Conservation (phyloP, 2,329 filamentous ascomycete species). For the Trichoderma sp. region DNA sequence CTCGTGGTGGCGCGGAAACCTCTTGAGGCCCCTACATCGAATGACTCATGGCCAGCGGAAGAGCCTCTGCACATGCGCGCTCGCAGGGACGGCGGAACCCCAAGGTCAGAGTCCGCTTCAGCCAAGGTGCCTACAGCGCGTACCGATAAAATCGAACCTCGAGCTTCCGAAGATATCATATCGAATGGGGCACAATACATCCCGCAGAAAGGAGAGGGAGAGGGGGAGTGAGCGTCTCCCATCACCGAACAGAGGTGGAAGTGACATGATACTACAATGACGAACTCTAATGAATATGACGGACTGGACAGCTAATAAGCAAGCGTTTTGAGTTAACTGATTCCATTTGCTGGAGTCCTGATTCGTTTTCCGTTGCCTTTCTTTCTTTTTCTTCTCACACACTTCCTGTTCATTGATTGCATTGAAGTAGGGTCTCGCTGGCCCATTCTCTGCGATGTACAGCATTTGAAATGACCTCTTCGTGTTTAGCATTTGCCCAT, state of each 20-base stretch:
- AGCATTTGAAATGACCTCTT: too few relatives aligned
- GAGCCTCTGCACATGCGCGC: background rate
- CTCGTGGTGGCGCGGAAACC: constrained; percentile 57
- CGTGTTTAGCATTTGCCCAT: too few relatives aligned
- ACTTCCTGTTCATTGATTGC: too few relatives aligned
- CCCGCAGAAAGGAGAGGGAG: too few relatives aligned
- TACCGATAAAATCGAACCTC: background rate
- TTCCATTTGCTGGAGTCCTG: background rate
- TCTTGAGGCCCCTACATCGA: constrained; percentile 32
- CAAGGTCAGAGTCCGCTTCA: background rate
- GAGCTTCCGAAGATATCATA: background rate
- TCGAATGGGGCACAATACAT: background rate
- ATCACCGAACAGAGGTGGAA: background rate
- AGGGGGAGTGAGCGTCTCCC: background rate
- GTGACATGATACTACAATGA: constrained; percentile 7
- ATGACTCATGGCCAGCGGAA: constrained; percentile 15
- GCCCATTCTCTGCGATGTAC: too few relatives aligned
- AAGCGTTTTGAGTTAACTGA: background rate
- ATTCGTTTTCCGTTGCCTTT: too few relatives aligned
- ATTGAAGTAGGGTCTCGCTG: too few relatives aligned
- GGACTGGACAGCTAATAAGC: constrained; percentile 1
- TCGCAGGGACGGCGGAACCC: background rate
- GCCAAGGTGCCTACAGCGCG: background rate
- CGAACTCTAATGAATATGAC: constrained; percentile 21
- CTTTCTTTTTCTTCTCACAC: background rate